These are phyloP conservation scores for Fusarium dlaminii DNA, from an alignment of 2,329 filamentous ascomycete genomes.

Conservation along the genomic window DNA sequence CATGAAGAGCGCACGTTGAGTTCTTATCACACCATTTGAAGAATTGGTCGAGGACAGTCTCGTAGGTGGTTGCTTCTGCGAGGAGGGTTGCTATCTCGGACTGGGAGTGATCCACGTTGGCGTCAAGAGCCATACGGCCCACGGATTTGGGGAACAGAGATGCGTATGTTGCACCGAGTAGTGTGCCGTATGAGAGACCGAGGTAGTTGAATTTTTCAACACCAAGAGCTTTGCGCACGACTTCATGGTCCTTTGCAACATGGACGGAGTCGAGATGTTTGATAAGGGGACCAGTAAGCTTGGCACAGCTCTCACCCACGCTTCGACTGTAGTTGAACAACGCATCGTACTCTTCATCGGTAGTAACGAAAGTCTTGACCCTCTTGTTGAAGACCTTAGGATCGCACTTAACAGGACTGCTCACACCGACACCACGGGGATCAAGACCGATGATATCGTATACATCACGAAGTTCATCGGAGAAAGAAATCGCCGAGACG, in stretches of 20 bases:
- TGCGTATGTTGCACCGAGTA: constrained; percentile 48
- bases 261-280: constrained; percentile 37
- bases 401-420: constrained; percentile 53
- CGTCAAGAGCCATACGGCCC: constrained; percentile 43
- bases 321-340: constrained; percentile 19
- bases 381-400: constrained; percentile 36
- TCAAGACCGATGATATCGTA: constrained; percentile 57
- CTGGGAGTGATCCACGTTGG: constrained; percentile 39
- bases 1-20: constrained; percentile 31
- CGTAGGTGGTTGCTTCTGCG: constrained; percentile 24
- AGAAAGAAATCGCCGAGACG: constrained; percentile 19
- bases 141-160: constrained; percentile 43
- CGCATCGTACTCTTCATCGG: constrained; percentile 11
- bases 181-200: constrained; percentile 50
- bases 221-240: constrained; percentile 37
- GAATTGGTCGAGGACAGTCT: constrained; percentile 31
- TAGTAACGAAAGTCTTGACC: constrained; percentile 19
- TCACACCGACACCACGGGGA: constrained; percentile 54
- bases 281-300: constrained; percentile 36
- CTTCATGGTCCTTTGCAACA: constrained; percentile 37
- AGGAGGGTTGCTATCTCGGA: constrained; percentile 25
- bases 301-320: constrained; percentile 36
- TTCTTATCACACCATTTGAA: constrained; percentile 38
- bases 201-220: constrained; percentile 44
- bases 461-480: constrained; percentile 28